These are phyloP conservation scores for Naematelia aurantialba DNA, from an alignment of 768 basidiomycete genomes.

Conservation along the genomic window DNA sequence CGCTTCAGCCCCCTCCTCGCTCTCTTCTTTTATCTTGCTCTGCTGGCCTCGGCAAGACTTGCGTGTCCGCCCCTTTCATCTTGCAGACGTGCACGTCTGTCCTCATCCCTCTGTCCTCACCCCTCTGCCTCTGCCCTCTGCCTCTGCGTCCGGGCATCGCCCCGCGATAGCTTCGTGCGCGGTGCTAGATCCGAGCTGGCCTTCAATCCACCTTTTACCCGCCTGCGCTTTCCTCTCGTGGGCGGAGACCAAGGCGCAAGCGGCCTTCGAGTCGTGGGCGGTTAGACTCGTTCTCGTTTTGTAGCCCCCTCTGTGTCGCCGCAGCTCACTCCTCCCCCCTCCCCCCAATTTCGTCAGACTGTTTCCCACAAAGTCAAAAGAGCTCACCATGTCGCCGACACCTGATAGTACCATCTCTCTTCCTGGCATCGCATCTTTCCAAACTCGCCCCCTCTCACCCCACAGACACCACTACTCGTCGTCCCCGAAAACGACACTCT, in stretches of 20 bases:
- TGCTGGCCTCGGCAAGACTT: not conserved
- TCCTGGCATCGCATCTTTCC: not conserved
- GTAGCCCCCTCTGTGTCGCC: not conserved
- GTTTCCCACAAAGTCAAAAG: constrained; percentile 1
- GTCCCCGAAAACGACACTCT: not conserved
- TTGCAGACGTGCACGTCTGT: not conserved
- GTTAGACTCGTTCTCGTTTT: not conserved
- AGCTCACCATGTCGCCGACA: not conserved
- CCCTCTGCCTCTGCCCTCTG: not conserved
- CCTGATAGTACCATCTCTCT: not conserved
- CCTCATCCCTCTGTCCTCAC: not conserved
- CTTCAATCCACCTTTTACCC: not conserved
- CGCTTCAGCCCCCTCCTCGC: not conserved
- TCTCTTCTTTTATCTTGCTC: not conserved
- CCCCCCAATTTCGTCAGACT: not conserved
- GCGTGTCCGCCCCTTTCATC: not conserved
- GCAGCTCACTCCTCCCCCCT: not conserved
- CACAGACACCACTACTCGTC: not conserved
- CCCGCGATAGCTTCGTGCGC: not conserved
- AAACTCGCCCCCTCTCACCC: not conserved
- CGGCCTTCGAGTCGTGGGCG: not conserved
- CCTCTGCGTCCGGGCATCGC: not conserved
- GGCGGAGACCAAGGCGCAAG: not conserved
- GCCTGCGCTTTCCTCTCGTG: not conserved
- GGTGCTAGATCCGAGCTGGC: not conserved